Evolutionary conservation across 352 stramenopile species (phyloP).

Genomic region (Elongisporangium undulatum): DNA sequence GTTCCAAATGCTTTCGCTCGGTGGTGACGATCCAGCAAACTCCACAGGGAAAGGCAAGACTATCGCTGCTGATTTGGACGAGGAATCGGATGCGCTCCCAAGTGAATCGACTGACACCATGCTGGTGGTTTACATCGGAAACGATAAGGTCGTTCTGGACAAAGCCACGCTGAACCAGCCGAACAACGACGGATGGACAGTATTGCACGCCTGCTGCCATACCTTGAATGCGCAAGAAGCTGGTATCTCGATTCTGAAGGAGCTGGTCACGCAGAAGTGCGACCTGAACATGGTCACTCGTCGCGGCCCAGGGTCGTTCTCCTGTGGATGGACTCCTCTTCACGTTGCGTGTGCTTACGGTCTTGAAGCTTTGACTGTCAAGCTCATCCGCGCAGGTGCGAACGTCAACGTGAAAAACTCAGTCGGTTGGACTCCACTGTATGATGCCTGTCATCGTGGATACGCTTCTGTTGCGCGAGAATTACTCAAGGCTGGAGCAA

Average conservation of each 20-base stretch:
- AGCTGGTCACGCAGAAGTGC: slow-evolving; percentile 45
- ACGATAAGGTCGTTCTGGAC: slow-evolving; percentile 73
- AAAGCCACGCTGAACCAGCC: slow-evolving; percentile 53
- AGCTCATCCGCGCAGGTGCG: slow-evolving; percentile 61
- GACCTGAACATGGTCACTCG: slow-evolving; percentile 63
- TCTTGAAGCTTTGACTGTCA: slow-evolving; percentile 62
- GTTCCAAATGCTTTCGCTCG: slow-evolving; percentile 39
- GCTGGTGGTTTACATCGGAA: slow-evolving; percentile 59
- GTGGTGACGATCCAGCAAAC: slow-evolving; percentile 12
- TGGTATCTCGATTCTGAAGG: slow-evolving; percentile 67
- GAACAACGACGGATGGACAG: slow-evolving; percentile 81
- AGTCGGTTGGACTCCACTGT: slow-evolving; percentile 70
- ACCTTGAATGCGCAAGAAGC: slow-evolving; percentile 67
- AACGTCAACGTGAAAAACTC: slow-evolving; percentile 71
- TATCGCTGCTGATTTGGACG: slow-evolving; percentile 8
- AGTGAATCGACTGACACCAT: slow-evolving; percentile 38
- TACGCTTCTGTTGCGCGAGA: slow-evolving; percentile 58
- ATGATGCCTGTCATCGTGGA: slow-evolving; percentile 72
- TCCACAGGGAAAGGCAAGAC: slow-evolving; percentile 5
- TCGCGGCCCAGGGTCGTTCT: slow-evolving; percentile 69
- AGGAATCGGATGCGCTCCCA: slow-evolving; percentile 8
- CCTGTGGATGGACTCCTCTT: slow-evolving; percentile 70
- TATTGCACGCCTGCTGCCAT: slow-evolving; percentile 71
- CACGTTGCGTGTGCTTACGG: slow-evolving; percentile 79
- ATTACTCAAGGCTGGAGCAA: slow-evolving; percentile 60